A percentile compares a stretch with the other conserved stretches of the same genome.
These are phyloP conservation scores for Leccinum disarticulatum DNA, from an alignment of 768 basidiomycete genomes.

Conservation along the genomic window DNA sequence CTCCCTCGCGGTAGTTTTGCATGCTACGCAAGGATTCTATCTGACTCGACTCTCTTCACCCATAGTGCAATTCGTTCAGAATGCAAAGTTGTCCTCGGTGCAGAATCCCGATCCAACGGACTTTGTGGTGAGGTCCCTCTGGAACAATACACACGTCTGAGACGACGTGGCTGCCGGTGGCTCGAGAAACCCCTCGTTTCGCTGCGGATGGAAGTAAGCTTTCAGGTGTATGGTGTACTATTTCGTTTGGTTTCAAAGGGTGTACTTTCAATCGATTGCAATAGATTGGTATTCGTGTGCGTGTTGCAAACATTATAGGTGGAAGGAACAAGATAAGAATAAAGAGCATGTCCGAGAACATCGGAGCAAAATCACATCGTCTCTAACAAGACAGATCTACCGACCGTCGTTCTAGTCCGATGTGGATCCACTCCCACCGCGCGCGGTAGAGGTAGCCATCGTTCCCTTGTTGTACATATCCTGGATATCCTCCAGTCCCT, in stretches of 20 bases:
- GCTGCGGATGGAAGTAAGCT: no score
- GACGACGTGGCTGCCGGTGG: not conserved
- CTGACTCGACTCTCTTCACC: not conserved
- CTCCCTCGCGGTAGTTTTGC: not conserved
- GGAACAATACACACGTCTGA: conserved; percentile 49
- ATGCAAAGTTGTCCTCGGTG: conserved; percentile 39
- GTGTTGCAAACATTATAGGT: not conserved
- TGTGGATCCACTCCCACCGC: conserved; percentile 2
- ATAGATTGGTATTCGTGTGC: not conserved
- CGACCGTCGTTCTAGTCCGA: conserved; percentile 13
- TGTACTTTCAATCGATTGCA: no score
- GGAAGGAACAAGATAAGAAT: not conserved
- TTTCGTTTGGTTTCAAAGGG: no score
- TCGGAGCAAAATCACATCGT: not conserved
- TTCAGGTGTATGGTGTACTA: no score
- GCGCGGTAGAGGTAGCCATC: not conserved
- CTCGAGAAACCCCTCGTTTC: no score
- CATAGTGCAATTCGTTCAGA: conserved; percentile 43
- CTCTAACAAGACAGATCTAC: not conserved
- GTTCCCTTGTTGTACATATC: conserved; percentile 35
- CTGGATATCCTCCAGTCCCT: conserved; percentile 55
- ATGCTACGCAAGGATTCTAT: not conserved
- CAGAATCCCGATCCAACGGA: conserved; percentile 39
- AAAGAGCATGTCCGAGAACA: not conserved
- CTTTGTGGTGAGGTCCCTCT: conserved; percentile 52